Evolutionary conservation across 352 stramenopile genomes (phyloP).

Genomic region (Peronospora destructor): DNA sequence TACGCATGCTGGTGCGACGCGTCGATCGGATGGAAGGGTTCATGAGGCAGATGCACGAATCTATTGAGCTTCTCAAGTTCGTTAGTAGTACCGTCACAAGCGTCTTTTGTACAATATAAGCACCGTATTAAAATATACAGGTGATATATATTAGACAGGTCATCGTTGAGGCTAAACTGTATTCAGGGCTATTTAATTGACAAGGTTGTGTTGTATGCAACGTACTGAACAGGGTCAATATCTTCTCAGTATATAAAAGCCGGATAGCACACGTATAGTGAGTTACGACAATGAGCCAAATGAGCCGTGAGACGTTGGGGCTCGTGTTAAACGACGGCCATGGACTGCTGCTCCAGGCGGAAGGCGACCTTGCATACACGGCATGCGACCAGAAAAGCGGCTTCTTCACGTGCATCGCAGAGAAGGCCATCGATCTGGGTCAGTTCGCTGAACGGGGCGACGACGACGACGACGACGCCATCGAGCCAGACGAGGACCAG

Average conservation of each 20-base stretch:
- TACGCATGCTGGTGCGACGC: slow-evolving; percentile 18
- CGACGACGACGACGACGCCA: slow-evolving; percentile 23
- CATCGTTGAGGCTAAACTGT: too few relatives aligned
- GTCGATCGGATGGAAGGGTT: background rate
- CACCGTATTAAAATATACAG: too few relatives aligned
- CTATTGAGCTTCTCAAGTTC: background rate
- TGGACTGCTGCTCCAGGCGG: slow-evolving; percentile 57
- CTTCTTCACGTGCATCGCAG: slow-evolving; percentile 72
- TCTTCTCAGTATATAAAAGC: too few relatives aligned
- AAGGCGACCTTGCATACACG: slow-evolving; percentile 53
- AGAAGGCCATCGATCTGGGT: slow-evolving; percentile 52
- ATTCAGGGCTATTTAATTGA: too few relatives aligned
- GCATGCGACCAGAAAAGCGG: slow-evolving; percentile 43
- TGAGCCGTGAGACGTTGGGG: slow-evolving; percentile 47
- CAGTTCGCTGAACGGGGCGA: slow-evolving; percentile 31
- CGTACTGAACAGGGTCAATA: too few relatives aligned
- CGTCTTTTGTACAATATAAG: too few relatives aligned
- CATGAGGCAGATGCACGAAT: background rate
- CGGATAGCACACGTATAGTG: background rate
- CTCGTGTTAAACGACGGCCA: slow-evolving; percentile 72
- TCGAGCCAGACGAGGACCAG: slow-evolving; percentile 18
- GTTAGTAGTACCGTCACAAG: too few relatives aligned
- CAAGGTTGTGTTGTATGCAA: too few relatives aligned
- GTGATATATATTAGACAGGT: too few relatives aligned
- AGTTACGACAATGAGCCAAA: slow-evolving; percentile 7